Conservation (phyloP, 305 asterid species). For the Coffea humblotiana region DNA sequence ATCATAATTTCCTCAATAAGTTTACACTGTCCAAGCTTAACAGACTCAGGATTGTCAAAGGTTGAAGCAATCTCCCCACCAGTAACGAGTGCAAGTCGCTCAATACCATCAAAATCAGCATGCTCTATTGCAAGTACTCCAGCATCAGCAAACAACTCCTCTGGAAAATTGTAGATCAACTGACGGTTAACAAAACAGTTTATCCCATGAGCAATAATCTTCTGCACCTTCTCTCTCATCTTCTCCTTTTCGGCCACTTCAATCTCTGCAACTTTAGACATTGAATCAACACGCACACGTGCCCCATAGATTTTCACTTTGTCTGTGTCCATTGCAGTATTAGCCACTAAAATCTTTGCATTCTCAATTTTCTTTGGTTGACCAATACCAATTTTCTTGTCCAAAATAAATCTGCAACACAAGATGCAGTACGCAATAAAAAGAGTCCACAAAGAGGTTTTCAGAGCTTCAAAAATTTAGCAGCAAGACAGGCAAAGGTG, state of each 20-base stretch:
- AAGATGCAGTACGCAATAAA: background rate
- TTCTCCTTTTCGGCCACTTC: constrained; percentile 90
- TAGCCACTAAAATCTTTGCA: constrained; percentile 89
- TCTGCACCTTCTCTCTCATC: constrained; percentile 91
- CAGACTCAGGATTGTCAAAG: constrained; percentile 92
- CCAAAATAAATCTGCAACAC: constrained; percentile 74
- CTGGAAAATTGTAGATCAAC: constrained; percentile 92
- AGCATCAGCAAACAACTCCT: constrained; percentile 92
- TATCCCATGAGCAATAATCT: constrained; percentile 87
- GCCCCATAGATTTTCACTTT: constrained; percentile 96
- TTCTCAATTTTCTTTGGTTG: constrained; percentile 93
- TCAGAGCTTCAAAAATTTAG: background rate
- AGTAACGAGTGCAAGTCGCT: constrained; percentile 85
- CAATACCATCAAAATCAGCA: constrained; percentile 97
- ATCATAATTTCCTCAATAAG: constrained; percentile 96
- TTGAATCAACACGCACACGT: constrained; percentile 96
- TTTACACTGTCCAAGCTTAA: constrained; percentile 85
- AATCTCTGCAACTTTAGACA: constrained; percentile 98
- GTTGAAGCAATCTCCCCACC: constrained; percentile 98
- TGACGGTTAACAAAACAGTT: constrained; percentile 97
- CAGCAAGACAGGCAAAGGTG: too few species aligned
- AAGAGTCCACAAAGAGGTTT: background rate
- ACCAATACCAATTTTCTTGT: constrained; percentile 93
- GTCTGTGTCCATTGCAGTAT: constrained; percentile 95
- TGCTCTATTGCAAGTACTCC: constrained; percentile 92